Percentiles rank a stretch among this genome's conserved stretches.
Conservation (phyloP, 2,329 filamentous ascomycete genomes). For the Emmonsia crescens region DNA sequence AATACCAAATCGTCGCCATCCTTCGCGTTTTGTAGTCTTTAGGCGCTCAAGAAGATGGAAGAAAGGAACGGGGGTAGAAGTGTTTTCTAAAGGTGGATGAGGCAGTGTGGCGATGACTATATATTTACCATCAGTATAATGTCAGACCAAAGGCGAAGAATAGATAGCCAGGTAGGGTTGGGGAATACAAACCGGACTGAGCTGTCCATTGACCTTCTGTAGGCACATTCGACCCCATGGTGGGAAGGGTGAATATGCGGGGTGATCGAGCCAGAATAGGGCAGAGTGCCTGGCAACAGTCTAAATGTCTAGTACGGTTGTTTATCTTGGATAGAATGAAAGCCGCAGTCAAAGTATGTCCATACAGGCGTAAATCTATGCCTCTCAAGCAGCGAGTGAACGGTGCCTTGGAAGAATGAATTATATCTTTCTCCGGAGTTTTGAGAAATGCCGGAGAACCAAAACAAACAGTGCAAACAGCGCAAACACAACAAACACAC, state of each 20-base stretch:
- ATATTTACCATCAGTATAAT: not conserved
- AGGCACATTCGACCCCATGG: conserved; percentile 3
- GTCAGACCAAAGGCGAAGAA: not conserved
- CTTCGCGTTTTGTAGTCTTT: conserved; percentile 93
- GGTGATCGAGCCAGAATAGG: too few relatives aligned
- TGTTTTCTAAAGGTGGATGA: conserved; percentile 48
- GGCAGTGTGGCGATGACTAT: conserved; percentile 55
- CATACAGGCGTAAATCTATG: not conserved
- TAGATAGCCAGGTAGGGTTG: not conserved
- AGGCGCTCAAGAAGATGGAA: conserved; percentile 89
- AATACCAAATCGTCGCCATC: conserved; percentile 85
- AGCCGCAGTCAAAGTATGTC: not conserved
- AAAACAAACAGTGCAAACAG: not conserved
- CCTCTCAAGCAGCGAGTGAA: not conserved
- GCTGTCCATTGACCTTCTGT: conserved; percentile 25
- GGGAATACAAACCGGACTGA: conserved; percentile 21
- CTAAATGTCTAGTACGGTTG: not conserved
- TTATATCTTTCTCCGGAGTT: not conserved
- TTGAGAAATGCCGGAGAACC: not conserved
- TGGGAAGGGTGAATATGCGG: not conserved
- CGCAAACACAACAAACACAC: conserved; percentile 12
- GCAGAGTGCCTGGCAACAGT: not conserved
- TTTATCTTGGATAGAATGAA: not conserved
- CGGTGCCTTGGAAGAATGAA: not conserved
- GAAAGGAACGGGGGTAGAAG: conserved; percentile 71